Evolutionary conservation across 176 grass and related monocot species (phyloP).

Genomic region (Echinochloa phyllopogon): DNA sequence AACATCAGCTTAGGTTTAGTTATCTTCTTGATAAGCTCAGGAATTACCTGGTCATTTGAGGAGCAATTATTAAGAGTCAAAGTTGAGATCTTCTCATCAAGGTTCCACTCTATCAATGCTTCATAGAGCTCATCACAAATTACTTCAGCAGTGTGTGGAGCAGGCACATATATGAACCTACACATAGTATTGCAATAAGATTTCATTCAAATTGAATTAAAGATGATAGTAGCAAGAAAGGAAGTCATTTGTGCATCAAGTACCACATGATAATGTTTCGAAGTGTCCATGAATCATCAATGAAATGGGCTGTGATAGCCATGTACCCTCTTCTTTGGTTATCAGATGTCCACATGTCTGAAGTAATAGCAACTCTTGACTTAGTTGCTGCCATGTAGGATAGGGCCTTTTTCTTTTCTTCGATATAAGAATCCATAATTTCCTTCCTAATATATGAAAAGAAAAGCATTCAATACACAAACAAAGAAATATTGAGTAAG

Average conservation of each 20-base stretch:
- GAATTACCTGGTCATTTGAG: neutral
- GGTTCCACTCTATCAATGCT: neutral
- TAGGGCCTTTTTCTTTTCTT: neutral
- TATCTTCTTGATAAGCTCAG: neutral
- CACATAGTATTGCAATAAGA: neutral
- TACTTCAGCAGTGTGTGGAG: neutral
- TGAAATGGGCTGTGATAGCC: neutral
- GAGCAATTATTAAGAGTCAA: neutral
- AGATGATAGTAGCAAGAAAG: too few species aligned
- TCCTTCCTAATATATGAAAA: neutral
- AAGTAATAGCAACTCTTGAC: constrained; percentile 16
- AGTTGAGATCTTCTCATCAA: neutral
- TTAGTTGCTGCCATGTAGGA: neutral
- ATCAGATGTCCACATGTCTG: constrained; percentile 26
- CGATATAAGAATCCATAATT: neutral
- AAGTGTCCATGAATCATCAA: constrained; percentile 26
- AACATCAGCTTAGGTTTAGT: neutral
- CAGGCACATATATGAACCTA: neutral
- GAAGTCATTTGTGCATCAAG: too few species aligned
- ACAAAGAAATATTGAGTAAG: too few species aligned
- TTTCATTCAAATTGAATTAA: too few species aligned
- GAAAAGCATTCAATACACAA: neutral
- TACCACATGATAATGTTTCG: constrained; percentile 17
- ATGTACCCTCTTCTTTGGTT: constrained; percentile 39
- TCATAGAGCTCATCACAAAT: neutral